Evolutionary conservation across 1,284 basidiomycete species (phyloP), one percentile per base, ranked within the genome.

Genomic region (Meira nashicola): DNA sequence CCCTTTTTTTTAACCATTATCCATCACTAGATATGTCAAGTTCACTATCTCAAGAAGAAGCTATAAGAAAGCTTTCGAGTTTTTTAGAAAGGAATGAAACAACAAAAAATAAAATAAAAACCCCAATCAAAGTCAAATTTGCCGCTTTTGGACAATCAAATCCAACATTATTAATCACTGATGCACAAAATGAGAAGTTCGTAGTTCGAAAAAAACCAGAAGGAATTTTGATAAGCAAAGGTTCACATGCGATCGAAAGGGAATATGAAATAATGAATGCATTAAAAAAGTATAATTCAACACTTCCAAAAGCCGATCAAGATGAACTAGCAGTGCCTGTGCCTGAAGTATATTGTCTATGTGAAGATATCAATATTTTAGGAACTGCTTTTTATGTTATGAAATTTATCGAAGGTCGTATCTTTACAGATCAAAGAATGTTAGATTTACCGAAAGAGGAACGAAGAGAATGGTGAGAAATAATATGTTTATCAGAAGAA

Each of bases 361-460:
- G 68, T 48, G 61, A 66, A 37, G 89, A 96, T 73, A 80, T 72
- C 28, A 73, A 79, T 1, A 84, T 96, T 21, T 83, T 94, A 17
- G 93, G 92, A 0, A 91, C 91, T 37, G 84, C 89, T 0, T 97
- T 96, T 80, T 97, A 95, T 78, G 83, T 97, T 41, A 96, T 96
- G 93, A 87, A 94, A 77, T 96, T 89, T 76, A 77, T 96, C 52
- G 55, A 77, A 48, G 93, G 93, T 0, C 83, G 94, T 46, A 94
- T 96, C 73, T 96, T 96, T 80, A 89, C 89, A 8, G 88, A 96
- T 78, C 82, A 85, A 12, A 80, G 85, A 58, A 87, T 96, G 86
- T 70, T 57, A 7, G 48, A 60, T 37, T 40, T 73, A 9, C 28
- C 40, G 1, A 80, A 83, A 8, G 74, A 84, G 53, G 87, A 89